phyloP scores from a whole-genome alignment of 371 early-diverging fungal genomes.

The Lichtheimia corymbifera region DNA sequence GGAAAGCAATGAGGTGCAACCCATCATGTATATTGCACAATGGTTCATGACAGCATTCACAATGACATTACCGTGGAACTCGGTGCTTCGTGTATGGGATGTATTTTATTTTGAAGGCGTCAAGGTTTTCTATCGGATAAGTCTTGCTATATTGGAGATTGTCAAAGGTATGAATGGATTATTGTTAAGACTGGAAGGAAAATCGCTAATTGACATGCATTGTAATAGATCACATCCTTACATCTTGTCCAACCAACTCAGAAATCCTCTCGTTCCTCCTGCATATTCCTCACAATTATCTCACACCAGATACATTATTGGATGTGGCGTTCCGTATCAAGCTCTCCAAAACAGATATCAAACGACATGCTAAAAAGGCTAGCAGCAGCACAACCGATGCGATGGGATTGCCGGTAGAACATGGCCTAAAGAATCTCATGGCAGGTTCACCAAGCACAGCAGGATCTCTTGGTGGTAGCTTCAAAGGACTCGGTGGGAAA shows the following conservation, averaged over 20 bases:
- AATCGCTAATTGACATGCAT: background rate
- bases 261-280: conserved; percentile 78
- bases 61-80: conserved; percentile 87
- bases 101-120: conserved; percentile 84
- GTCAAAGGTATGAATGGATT: conserved; percentile 45
- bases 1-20: conserved; percentile 73
- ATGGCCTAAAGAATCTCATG: conserved; percentile 46
- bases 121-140: conserved; percentile 84
- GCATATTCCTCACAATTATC: conserved; percentile 77
- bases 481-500: conserved; percentile 24
- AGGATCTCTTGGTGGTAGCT: conserved; percentile 11
- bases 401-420: conserved; percentile 43
- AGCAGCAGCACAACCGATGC: conserved; percentile 31
- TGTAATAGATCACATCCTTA: conserved; percentile 56
- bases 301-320: conserved; percentile 71
- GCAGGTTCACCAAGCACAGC: conserved; percentile 23
- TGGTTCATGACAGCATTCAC: conserved; percentile 96
- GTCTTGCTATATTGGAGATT: conserved; percentile 77
- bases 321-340: conserved; percentile 70
- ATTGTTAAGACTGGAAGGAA: no score
- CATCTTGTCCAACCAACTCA: conserved; percentile 75
- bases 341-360: conserved; percentile 55
- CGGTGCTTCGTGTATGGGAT: conserved; percentile 93
- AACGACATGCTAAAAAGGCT: conserved; percentile 46
- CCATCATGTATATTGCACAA: conserved; percentile 88